Conservation (phyloP, 1,284 basidiomycete species). For the Cutaneotrichosporon daszewskae region DNA sequence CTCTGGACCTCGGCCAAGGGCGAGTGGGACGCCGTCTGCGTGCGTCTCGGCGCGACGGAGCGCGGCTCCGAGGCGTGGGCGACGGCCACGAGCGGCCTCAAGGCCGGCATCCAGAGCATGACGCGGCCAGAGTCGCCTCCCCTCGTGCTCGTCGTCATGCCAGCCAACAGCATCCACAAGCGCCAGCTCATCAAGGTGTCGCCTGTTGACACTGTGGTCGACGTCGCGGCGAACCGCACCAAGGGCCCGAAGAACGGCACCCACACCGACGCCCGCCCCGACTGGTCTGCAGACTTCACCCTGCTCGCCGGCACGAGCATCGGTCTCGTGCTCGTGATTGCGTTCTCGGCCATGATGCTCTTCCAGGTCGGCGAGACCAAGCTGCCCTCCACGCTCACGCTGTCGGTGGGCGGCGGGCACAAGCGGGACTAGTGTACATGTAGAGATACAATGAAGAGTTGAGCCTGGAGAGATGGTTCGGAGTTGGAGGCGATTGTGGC, state of each 20-base stretch:
- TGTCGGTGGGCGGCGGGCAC: slow-evolving; percentile 35
- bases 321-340: slow-evolving; percentile 24
- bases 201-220: slow-evolving; percentile 25
- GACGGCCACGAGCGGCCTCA: slow-evolving; percentile 32
- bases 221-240: slow-evolving; percentile 24
- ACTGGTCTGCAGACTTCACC: slow-evolving; percentile 29
- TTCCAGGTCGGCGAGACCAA: slow-evolving; percentile 39
- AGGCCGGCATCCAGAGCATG: slow-evolving; percentile 43
- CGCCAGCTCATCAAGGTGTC: slow-evolving; percentile 10
- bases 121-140: slow-evolving; percentile 37
- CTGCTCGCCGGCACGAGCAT: slow-evolving; percentile 39
- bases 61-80: slow-evolving; percentile 32
- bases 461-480: background rate
- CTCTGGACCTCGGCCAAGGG: slow-evolving; percentile 22
- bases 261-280: too few species aligned
- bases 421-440: slow-evolving; percentile 30
- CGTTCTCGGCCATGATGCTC: slow-evolving; percentile 34
- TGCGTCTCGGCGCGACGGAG: slow-evolving; percentile 29
- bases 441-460: slow-evolving; percentile 5
- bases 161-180: background rate
- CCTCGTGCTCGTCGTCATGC: slow-evolving; percentile 39
- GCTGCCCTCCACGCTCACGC: slow-evolving; percentile 44
- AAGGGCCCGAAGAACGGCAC: slow-evolving; percentile 38
- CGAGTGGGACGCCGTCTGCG: slow-evolving; percentile 40
- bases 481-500: background rate